Evolutionary conservation across 805 yeast species (phyloP).

Genomic region (Candida berthetii): DNA sequence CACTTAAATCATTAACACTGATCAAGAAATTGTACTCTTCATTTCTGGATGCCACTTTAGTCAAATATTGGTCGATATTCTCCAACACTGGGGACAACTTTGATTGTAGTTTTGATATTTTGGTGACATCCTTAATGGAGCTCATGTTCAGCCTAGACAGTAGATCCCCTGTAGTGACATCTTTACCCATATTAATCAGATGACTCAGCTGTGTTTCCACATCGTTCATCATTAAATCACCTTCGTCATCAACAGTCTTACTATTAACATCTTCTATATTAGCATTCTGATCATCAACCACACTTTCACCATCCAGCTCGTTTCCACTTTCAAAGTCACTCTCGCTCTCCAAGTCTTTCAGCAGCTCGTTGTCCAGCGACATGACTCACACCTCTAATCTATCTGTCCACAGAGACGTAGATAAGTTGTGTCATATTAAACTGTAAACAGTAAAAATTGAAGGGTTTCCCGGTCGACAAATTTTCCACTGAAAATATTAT

Average conservation of each 20-base stretch:
- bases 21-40: conserved; percentile 45
- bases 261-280: not conserved
- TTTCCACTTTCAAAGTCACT: conserved; percentile 12
- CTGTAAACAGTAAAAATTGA: no score
- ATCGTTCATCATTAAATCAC: conserved; percentile 4
- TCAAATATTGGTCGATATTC: conserved; percentile 11
- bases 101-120: conserved; percentile 6
- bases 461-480: no score
- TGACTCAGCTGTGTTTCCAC: conserved; percentile 1
- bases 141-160: conserved; percentile 6
- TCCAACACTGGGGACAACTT: conserved; percentile 11
- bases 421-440: no score
- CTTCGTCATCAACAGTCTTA: conserved; percentile 2
- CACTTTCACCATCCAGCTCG: conserved; percentile 7
- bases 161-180: conserved; percentile 7
- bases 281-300: not conserved
- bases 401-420: no score
- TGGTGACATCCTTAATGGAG: conserved; percentile 8
- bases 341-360: conserved; percentile 27
- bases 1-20: conserved; percentile 46
- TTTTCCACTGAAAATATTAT: no score
- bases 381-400: no score
- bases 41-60: conserved; percentile 13
- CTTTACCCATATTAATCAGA: conserved; percentile 7
- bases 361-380: conserved; percentile 18